A percentile compares a stretch with the other conserved stretches of the same genome.
phyloP scores from a whole-genome alignment of 2,329 filamentous ascomycete species.

The Alternaria longipes region DNA sequence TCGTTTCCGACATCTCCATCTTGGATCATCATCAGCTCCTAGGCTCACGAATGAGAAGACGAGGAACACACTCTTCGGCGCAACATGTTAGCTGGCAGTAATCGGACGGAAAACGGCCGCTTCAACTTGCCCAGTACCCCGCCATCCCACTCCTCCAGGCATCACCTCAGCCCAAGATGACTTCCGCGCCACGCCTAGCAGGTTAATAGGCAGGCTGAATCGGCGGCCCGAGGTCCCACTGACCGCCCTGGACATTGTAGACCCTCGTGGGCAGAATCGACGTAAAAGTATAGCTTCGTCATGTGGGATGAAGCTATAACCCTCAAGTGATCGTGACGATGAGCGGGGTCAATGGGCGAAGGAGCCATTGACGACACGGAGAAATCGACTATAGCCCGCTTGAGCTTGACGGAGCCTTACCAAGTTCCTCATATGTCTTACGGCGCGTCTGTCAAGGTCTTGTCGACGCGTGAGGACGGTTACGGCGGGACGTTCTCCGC shows the following conservation, averaged over 20 bases:
- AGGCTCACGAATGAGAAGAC: conserved; percentile 23
- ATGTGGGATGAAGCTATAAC: conserved; percentile 30
- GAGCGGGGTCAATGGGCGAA: conserved; percentile 27
- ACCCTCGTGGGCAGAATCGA: conserved; percentile 42
- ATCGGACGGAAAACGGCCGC: conserved; percentile 16
- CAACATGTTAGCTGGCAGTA: neutral
- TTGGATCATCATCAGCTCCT: conserved; percentile 22
- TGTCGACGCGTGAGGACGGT: conserved; percentile 46
- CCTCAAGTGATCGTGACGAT: conserved; percentile 22
- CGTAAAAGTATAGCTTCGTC: conserved; percentile 33
- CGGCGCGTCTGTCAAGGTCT: conserved; percentile 35
- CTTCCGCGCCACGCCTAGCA: conserved; percentile 20
- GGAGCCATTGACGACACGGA: conserved; percentile 33
- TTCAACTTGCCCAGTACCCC: conserved; percentile 27
- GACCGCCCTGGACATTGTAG: conserved; percentile 44
- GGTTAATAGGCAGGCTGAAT: conserved; percentile 46
- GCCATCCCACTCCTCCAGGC: conserved; percentile 20
- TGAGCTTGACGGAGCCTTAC: conserved; percentile 26
- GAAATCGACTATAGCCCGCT: conserved; percentile 29
- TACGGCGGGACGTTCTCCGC: conserved; percentile 51
- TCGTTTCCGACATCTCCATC: conserved; percentile 27
- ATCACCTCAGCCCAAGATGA: conserved; percentile 17
- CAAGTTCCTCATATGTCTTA: conserved; percentile 36
- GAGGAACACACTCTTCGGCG: conserved; percentile 24
- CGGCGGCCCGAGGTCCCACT: conserved; percentile 49